These are phyloP conservation scores for Lasiosphaeria ovina DNA, from an alignment of 495 filamentous ascomycete genomes.

Conservation along the genomic window DNA sequence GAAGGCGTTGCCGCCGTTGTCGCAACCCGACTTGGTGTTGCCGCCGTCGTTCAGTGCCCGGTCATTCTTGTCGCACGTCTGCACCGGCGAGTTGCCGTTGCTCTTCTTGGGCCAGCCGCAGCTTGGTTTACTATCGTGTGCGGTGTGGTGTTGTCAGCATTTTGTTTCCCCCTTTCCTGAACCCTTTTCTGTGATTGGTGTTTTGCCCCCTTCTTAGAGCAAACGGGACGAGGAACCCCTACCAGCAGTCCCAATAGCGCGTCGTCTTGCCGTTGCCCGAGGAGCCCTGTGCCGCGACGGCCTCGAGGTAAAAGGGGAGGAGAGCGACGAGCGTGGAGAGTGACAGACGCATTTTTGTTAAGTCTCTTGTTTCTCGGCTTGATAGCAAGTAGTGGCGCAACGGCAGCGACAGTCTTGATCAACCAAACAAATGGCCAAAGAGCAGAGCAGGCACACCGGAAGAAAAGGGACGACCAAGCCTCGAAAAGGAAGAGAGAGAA, in stretches of 20 bases:
- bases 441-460: background rate
- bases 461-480: background rate
- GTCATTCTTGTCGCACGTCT: constrained; percentile 58
- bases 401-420: background rate
- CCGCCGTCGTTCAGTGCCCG: constrained; percentile 50
- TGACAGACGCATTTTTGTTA: constrained; percentile 28
- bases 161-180: no score
- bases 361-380: background rate
- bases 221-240: constrained; percentile 1
- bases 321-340: constrained; percentile 21
- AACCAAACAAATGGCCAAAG: no score
- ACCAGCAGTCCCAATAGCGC: constrained; percentile 69
- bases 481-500: background rate
- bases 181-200: no score
- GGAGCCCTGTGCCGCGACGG: constrained; percentile 24
- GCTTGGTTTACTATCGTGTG: constrained; percentile 50
- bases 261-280: constrained; percentile 54
- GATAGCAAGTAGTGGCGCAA: background rate
- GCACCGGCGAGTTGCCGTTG: constrained; percentile 41
- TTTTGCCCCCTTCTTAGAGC: background rate
- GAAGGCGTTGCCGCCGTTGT: constrained; percentile 55
- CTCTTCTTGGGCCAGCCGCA: constrained; percentile 63
- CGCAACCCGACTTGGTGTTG: constrained; percentile 46
- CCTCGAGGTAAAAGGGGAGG: constrained; percentile 21
- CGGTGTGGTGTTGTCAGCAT: background rate